Base-by-base conservation (phyloP, 305 asterid species). In the Fraxinus albicans region DNA sequence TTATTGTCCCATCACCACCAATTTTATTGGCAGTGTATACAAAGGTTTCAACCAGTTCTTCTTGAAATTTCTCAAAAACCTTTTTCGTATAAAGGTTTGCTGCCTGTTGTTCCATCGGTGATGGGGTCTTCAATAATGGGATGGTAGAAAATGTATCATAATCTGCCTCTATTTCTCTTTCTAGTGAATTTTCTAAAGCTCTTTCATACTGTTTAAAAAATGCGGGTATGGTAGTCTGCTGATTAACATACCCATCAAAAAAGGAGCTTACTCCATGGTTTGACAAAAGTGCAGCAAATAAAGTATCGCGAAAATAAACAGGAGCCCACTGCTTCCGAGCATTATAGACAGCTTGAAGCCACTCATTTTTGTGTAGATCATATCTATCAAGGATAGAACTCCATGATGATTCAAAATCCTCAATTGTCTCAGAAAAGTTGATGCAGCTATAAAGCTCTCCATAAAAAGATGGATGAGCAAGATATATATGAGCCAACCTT, bases 281-380 rank as follows among this genome's bases (percentile, higher is more conserved):
- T 35, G 95, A 83, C 67, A 91, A 86, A 80, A 93, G 84, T 73
- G 92, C 97, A 87, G 95, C 97, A 85, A 93, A 94, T 84, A 94
- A 93, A 17, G 96, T 87, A 88, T 90, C 91, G 36, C 95, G 96
- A 60, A 93, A 93, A 89, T 93, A 94, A 82, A 92, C 97, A 55
- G 98, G 98, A 79, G 92, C 97, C 97, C 97, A 93, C 89, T 92
- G 98, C 87, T 86, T 81, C 87, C 95, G 93, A 80, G 97, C 97
- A 87, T 89, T 93, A 89, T 93, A 93, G 72, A 94, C 92, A 75
- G 96, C 93, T 87, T 91, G 95, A 87, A 94, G 98, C 97, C 98
- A 94, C 81, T 93, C 94, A 81, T 93, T 90, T 86, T 88, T 88
- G 47, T 23, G 31, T 78, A 93, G 87, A 82, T 88, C 89, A 86